Evolutionary conservation across 148 eudicot genomes (phyloP), one percentile per base, ranked within the genome.

Genomic region (Chenopodium berlandieri): DNA sequence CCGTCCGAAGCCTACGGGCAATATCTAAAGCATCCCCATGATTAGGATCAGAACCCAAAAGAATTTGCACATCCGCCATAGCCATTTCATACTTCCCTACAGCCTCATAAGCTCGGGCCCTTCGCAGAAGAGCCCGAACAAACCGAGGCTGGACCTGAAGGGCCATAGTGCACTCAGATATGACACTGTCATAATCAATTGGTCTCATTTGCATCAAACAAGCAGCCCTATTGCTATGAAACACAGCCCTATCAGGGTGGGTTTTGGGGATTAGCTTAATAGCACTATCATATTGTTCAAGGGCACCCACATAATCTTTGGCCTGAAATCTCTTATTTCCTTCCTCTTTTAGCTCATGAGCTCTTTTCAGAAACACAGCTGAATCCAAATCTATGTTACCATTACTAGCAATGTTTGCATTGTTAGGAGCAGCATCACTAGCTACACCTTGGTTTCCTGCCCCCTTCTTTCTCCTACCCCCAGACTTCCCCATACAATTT

Each of bases 171-270:
- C 99, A 96, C 88, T 96, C 99, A 4, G 89, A 82, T 58, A 94
- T 86, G 8, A 94, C 98, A 63, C 82, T 78, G 10, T 94, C 94
- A 80, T 94, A 94, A 58, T 92, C 92, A 74, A 94, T 89, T 11
- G 97, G 97, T 84, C 91, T 94, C 99, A 94, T 94, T 80, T 90
- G 98, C 99, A 96, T 92, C 87, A 94, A 87, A 81, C 99, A 96
- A 85, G 99, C 97, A 1, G 99, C 99, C 82, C 88, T 86, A 74
- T 96, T 96, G 88, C 98, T 91, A 62, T 94, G 99, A 75, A 94
- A 94, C 23, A 94, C 92, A 60, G 98, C 99, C 66, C 94, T 88
- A 75, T 96, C 98, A 4, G 93, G 92, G 83, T 94, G 97, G 34
- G 76, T 81, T 79, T 91, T 92, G 0, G 98, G 97, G 23, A 87